These are phyloP conservation scores for Trypanosoma mega DNA, from an alignment of 208 protist genomes.

Conservation along the genomic window DNA sequence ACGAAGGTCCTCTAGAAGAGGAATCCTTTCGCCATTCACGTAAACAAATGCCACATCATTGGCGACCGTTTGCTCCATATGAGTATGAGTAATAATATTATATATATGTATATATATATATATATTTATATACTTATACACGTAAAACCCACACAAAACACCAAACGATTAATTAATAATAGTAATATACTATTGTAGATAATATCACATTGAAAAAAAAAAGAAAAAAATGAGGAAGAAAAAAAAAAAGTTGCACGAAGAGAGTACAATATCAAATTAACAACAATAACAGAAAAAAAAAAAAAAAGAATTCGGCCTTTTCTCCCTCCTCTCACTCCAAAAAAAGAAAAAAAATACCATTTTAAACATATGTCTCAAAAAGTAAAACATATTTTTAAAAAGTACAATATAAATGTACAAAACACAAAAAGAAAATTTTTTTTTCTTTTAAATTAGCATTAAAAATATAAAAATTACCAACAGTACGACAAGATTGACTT, in stretches of 20 bases:
- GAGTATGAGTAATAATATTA: neutral
- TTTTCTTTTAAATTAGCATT: too few relatives aligned
- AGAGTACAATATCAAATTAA: neutral
- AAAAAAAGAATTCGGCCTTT: neutral
- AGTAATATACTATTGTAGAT: too few relatives aligned
- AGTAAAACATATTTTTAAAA: too few relatives aligned
- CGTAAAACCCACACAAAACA: too few relatives aligned
- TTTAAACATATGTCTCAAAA: too few relatives aligned
- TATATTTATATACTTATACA: too few relatives aligned
- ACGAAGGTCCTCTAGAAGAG: slow-evolving; percentile 70
- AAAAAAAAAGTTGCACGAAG: neutral
- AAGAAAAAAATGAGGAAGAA: neutral
- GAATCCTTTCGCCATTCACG: slow-evolving; percentile 64
- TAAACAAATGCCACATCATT: slow-evolving; percentile 43
- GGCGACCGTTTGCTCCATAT: neutral
- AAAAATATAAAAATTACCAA: too few relatives aligned
- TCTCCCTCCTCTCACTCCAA: neutral
- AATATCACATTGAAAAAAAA: neutral
- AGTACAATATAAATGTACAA: too few relatives aligned
- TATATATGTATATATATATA: neutral
- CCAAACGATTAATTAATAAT: too few relatives aligned
- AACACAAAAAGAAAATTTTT: too few relatives aligned
- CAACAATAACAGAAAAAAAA: slow-evolving; percentile 6
- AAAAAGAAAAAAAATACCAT: neutral
- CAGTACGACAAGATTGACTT: too few relatives aligned